Base-by-base conservation (phyloP, 495 filamentous ascomycete species). In the Recurvomyces mirabilis region DNA sequence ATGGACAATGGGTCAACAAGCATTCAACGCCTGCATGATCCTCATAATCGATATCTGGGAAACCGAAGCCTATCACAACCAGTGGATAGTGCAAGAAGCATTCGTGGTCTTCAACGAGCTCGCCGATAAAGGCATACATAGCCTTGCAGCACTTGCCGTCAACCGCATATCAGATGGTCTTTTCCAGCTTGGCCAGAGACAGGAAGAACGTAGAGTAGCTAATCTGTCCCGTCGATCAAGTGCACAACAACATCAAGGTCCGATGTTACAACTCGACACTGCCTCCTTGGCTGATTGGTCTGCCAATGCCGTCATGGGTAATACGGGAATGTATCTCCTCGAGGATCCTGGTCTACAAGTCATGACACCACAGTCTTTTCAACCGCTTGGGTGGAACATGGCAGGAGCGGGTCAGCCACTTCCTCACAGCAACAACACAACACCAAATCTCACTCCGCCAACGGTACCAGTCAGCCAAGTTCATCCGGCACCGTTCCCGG, bases 21-120 rank as follows among this genome's bases (percentile, higher is more conserved):
- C 67, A 10, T 70, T 70, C 56, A 70, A 70, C 47, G 64, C 67
- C 23, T 61, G 59, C 36, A 69, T 69, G 65, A 65, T 70, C 17
- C 42, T 70, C 10, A 45, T 66, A 10, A 53, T 68, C 19, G 65
- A 67, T 39, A 58, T 65, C 32, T 54, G 68, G 38, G 67, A 70
- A 49, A 65, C 64, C 0, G 57, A 40, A 22, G 37, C 49, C 30
- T n/a, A 35, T 7, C 23, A 26, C 11, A 38, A 54, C 21, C n/a
- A 32, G 13, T 37, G 53, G 31, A 46, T 60, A 18, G 62, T 70
- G n/a, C 52, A 68, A 38, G 55, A 60, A 39, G 61, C 60, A 2
- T 68, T 61, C 49, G 58, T 49, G 14, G 59, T 66, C 23, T 70
- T 70, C 47, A 33, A 54, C 12, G 61, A 64, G 41, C 65, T 70